Evolutionary conservation across 73 alveolate genomes (phyloP).

Genomic region (Paramecium caudatum): DNA sequence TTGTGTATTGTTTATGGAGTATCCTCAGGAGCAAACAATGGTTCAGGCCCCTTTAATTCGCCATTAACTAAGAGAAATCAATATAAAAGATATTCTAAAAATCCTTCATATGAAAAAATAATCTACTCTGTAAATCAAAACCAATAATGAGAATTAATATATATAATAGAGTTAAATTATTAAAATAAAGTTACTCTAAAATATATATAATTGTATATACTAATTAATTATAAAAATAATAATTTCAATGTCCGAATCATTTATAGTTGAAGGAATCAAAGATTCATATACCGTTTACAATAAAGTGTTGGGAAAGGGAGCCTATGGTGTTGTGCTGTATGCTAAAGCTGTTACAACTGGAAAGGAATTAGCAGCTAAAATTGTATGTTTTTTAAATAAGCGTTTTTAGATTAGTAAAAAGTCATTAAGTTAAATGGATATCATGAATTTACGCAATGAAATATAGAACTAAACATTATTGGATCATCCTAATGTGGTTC

Average conservation of each 20-base stretch:
- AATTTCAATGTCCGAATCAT: conserved; percentile 14
- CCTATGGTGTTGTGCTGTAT: conserved; percentile 19
- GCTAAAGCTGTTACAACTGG: neutral
- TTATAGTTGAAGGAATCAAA: neutral
- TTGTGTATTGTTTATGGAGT: too few species aligned
- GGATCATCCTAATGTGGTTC: neutral
- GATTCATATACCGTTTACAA: neutral
- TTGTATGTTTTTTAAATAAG: neutral
- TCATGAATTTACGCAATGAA: conserved; percentile 12
- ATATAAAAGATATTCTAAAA: too few species aligned
- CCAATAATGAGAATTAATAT: too few species aligned
- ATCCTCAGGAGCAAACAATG: too few species aligned
- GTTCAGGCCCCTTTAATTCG: too few species aligned
- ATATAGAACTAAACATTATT: neutral
- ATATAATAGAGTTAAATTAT: too few species aligned
- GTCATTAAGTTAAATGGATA: neutral
- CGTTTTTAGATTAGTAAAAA: neutral
- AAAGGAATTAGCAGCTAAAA: neutral
- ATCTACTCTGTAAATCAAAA: too few species aligned
- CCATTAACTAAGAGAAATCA: too few species aligned
- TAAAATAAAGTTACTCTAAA: too few species aligned
- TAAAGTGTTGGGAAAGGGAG: conserved; percentile 44
- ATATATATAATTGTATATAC: too few species aligned
- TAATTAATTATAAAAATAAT: too few species aligned
- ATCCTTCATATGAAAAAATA: too few species aligned